phyloP scores from a whole-genome alignment of 2,329 filamentous ascomycete genomes.

The Polychaeton citri region DNA sequence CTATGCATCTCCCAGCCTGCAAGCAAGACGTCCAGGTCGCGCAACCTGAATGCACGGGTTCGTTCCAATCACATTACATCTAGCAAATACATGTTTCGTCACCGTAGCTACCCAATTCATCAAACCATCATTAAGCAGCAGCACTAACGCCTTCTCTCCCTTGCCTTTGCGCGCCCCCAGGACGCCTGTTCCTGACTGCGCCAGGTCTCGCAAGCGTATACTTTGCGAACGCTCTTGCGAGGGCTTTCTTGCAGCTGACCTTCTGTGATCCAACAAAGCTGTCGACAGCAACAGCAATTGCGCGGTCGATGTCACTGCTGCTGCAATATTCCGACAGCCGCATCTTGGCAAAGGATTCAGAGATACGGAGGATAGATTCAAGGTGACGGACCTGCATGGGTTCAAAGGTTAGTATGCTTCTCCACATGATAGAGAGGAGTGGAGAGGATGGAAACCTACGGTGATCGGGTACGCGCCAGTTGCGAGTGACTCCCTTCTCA shows the following conservation, averaged over 20 bases:
- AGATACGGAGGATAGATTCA: constrained; percentile 93
- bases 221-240: constrained; percentile 90
- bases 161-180: neutral
- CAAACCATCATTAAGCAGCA: neutral
- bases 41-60: no score
- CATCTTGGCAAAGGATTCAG: constrained; percentile 94
- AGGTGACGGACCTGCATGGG: constrained; percentile 71
- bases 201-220: constrained; percentile 46
- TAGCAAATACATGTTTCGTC: no score
- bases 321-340: constrained; percentile 92
- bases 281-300: constrained; percentile 91
- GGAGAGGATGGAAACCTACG: constrained; percentile 50
- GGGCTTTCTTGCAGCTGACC: constrained; percentile 91
- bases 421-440: constrained; percentile 7
- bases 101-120: no score
- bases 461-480: constrained; percentile 97
- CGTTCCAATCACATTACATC: no score
- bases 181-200: constrained; percentile 18
- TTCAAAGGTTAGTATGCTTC: constrained; percentile 12
- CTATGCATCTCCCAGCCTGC: no score
- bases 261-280: constrained; percentile 95
- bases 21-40: no score
- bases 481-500: constrained; percentile 81
- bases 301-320: constrained; percentile 81
- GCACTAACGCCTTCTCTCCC: neutral